These are phyloP conservation scores for Buxus sempervirens DNA, from an alignment of 164 flowering plant genomes.

Conservation along the genomic window DNA sequence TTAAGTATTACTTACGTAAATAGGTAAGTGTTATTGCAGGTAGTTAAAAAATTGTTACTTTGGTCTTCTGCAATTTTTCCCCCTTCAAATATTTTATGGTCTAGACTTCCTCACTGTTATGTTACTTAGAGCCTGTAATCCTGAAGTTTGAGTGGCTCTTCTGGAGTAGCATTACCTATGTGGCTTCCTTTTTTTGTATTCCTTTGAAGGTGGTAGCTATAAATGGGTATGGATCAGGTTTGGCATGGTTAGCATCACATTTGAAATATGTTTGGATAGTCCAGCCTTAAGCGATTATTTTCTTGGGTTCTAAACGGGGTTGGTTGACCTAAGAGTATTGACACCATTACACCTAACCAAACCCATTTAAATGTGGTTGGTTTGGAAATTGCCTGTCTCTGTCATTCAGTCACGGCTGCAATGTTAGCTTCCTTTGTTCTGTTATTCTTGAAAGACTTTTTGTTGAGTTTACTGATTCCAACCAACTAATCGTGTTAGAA, in stretches of 20 bases:
- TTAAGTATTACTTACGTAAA: neutral
- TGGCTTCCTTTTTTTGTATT: neutral
- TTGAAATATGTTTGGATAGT: too few species aligned
- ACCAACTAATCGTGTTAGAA: neutral
- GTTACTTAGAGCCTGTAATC: neutral
- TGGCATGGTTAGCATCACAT: too few species aligned
- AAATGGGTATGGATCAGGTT: too few species aligned
- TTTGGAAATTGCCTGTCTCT: too few species aligned
- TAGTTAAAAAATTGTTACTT: too few species aligned
- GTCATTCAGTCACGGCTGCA: neutral
- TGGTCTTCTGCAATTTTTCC: neutral
- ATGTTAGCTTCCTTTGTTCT: neutral
- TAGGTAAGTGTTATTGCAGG: neutral
- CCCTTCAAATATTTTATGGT: neutral
- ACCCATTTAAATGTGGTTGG: too few species aligned
- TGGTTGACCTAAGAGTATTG: too few species aligned
- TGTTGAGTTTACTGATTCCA: neutral
- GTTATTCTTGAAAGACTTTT: neutral
- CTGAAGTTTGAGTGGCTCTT: neutral
- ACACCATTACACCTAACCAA: too few species aligned
- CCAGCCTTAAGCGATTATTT: too few species aligned
- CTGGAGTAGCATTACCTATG: neutral
- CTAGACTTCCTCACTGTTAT: neutral
- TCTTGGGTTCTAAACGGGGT: too few species aligned
- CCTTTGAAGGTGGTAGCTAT: too few species aligned